Evolutionary conservation across 495 filamentous ascomycete species (phyloP), one percentile per base, ranked within the genome.

Genomic region (Apiosordaria backusii): DNA sequence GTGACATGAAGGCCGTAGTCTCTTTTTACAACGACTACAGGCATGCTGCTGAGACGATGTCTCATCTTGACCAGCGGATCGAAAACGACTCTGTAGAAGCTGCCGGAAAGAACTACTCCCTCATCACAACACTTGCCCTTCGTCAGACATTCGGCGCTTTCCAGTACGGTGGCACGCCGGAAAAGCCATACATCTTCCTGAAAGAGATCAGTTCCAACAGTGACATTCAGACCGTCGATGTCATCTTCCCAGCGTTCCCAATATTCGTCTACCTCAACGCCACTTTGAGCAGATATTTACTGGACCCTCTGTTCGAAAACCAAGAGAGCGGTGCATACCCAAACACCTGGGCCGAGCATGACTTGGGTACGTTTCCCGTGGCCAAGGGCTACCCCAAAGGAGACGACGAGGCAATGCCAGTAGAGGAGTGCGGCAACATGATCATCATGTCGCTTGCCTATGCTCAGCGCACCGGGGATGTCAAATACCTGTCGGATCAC

Each of bases 161-260:
- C 1, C 87, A 87, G 52, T 96, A 96, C 71, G 86, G 89, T 1
- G 92, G 92, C 1, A 96, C 90, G 2, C 83, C 87, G 0, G 85
- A 89, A 0, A 83, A 90, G 67, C 91, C 92, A 1, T 86, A 95
- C 29, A 76, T 98, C 18, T 97, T 97, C 78, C 75, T 97, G 52
- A 98, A 98, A 76, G 94, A 98, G 77, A 98, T 98, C 71, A 93
- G 90, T 62, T 95, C 91, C 0, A 90, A 97, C 75, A 93, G 94
- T 35, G 96, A 97, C 73, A 89, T 89, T 74, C 92, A 97, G 75
- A 98, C 94, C 0, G 92, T 98, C 55, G 94, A 98, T 80, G 92
- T 98, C 72, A 94, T 98, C 68, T 98, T 96, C 82, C 94, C 94
- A 0, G 84, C 91, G 0, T 93, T 89, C 71, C 92, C 94, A 1